Evolutionary conservation across 257 asterid genomes (phyloP).

Genomic region (Solanum paucissectum): DNA sequence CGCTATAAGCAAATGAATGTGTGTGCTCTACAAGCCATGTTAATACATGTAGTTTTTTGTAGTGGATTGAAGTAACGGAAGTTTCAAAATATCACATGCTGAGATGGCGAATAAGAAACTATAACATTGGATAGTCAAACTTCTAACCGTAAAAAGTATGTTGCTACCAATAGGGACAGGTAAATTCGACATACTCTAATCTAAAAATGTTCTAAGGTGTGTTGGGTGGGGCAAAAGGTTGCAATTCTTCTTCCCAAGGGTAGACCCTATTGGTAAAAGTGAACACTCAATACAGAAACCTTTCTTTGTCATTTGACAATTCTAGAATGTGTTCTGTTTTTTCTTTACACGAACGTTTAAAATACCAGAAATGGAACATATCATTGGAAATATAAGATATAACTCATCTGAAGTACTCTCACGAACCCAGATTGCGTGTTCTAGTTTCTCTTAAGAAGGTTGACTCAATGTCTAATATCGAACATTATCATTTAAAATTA

Average conservation of each 20-base stretch:
- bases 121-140: not conserved
- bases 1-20: not conserved
- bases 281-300: not conserved
- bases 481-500: not conserved
- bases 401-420: not conserved
- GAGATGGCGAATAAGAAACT: not conserved
- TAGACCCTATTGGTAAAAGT: not conserved
- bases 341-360: not conserved
- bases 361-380: not conserved
- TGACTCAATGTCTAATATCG: not conserved
- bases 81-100: not conserved
- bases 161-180: not conserved
- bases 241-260: not conserved
- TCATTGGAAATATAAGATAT: not conserved
- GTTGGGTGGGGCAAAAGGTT: not conserved
- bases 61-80: not conserved
- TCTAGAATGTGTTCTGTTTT: not conserved
- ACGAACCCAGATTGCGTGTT: not conserved
- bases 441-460: not conserved
- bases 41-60: not conserved
- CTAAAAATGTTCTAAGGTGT: not conserved
- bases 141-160: not conserved
- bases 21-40: not conserved
- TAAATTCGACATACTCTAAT: not conserved
- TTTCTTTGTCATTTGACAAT: not conserved